These are phyloP conservation scores for Pseudogymnoascus sp. DNA, from an alignment of 2,329 filamentous ascomycete genomes.

Conservation along the genomic window DNA sequence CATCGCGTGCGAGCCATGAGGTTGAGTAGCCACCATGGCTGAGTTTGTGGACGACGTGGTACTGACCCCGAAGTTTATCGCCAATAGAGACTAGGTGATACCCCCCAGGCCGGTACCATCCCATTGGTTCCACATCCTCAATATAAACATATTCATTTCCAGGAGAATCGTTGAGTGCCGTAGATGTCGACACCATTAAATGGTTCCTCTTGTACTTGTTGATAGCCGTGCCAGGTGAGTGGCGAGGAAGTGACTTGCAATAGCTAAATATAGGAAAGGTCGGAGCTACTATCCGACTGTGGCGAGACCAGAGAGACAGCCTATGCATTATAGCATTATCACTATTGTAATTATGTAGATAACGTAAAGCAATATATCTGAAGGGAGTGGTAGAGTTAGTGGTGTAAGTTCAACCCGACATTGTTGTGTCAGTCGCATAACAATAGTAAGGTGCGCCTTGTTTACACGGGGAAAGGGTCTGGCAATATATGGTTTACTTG, in stretches of 20 bases:
- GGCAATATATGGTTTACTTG: too few relatives aligned
- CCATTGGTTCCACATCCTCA: slow-evolving; percentile 15
- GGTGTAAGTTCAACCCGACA: too few relatives aligned
- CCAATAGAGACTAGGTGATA: slow-evolving; percentile 18
- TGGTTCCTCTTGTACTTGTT: too few relatives aligned
- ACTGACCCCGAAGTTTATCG: slow-evolving; percentile 26
- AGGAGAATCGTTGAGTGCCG: not conserved
- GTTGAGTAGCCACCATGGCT: slow-evolving; percentile 32
- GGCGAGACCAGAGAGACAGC: not conserved
- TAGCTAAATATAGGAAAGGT: not conserved
- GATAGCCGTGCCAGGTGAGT: not conserved
- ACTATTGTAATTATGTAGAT: not conserved
- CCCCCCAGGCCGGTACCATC: slow-evolving; percentile 15
- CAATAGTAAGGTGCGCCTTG: too few relatives aligned
- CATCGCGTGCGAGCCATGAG: slow-evolving; percentile 32
- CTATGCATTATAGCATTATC: not conserved
- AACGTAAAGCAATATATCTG: not conserved
- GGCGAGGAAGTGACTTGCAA: not conserved
- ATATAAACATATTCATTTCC: not conserved
- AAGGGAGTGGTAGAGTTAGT: not conserved
- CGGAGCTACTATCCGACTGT: not conserved
- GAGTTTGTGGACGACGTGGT: slow-evolving; percentile 32
- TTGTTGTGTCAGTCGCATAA: too few relatives aligned
- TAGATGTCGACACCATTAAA: not conserved
- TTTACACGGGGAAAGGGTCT: too few relatives aligned